phyloP scores from a whole-genome alignment of 495 filamentous ascomycete species.

The Geoglossum glabrum region DNA sequence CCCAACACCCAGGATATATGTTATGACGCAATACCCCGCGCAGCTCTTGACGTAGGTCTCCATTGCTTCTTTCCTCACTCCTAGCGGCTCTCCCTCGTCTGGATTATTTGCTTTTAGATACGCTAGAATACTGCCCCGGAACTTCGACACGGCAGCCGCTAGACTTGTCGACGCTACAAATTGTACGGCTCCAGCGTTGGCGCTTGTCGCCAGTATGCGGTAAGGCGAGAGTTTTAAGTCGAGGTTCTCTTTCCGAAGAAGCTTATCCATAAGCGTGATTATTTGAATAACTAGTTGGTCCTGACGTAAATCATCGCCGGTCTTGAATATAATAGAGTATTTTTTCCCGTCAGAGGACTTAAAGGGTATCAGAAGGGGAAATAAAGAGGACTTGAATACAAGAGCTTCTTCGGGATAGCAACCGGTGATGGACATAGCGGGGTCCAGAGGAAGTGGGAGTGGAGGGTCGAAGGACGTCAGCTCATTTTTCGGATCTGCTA shows the following conservation, averaged over 20 bases:
- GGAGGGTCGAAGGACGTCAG: constrained; percentile 64
- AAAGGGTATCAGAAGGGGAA: constrained; percentile 79
- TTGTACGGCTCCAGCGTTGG: constrained; percentile 75
- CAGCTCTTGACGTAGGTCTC: constrained; percentile 93
- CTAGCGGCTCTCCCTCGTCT: constrained; percentile 59
- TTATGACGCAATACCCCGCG: constrained; percentile 96
- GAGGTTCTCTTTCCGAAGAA: constrained; percentile 89
- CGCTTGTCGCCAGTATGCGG: constrained; percentile 81
- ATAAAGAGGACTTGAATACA: constrained; percentile 89
- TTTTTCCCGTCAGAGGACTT: constrained; percentile 53
- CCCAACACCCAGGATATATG: constrained; percentile 93
- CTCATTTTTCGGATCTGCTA: constrained; percentile 82
- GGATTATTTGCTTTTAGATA: constrained; percentile 86
- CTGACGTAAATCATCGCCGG: constrained; percentile 88
- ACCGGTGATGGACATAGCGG: constrained; percentile 55
- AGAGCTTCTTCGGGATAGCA: constrained; percentile 67
- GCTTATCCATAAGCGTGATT: constrained; percentile 92
- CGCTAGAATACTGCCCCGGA: constrained; percentile 57
- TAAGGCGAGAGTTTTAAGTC: constrained; percentile 92
- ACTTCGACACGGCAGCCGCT: constrained; percentile 58
- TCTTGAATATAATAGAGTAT: constrained; percentile 92
- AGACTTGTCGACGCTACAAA: constrained; percentile 77
- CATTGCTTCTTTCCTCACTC: constrained; percentile 79
- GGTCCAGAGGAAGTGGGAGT: constrained; percentile 75
- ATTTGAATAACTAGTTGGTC: constrained; percentile 98